Evolutionary conservation across 2,329 filamentous ascomycete species (phyloP), one percentile per base, ranked within the genome.

Genomic region (Aspergillus texensis): DNA sequence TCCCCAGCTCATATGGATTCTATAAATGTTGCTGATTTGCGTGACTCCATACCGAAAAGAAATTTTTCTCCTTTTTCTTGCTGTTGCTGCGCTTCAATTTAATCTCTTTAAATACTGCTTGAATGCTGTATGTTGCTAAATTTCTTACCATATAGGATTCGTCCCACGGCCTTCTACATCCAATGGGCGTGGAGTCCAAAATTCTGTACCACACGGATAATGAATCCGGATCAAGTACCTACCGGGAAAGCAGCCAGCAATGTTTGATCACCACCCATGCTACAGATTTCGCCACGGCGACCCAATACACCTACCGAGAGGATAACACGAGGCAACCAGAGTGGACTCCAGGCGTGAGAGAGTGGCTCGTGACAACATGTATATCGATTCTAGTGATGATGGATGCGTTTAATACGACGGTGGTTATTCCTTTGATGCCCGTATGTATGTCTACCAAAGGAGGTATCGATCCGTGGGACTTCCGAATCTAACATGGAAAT

Each of bases 381-480:
- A 72, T 84, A 32, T 75, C 78, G 28, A 65, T 83, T 34, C 71
- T 83, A 46, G 80, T 81, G 6, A 77, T 84, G 68, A 81, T 84
- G 75, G 83, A 84, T 46, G 78, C 80, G 4, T 78, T 85, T 45
- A 81, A 85, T 67, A 78, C 80, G 12, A 83, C 82, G 0, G 79
- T 84, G 36, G 70, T 84, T 48, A 81, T 82, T 8, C 75, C 82
- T 9, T 74, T 80, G 0, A 66, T 84, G 43, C 79, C 83, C 16
- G 80, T 82, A 72, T 57, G 75, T 71, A 53, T 53, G 39, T 46
- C 48, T 58, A 36, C 45, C 24, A 2, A 28, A 61, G 39, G 9
- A n/a, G 3, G 30, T 4, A 36, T 43, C 4, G 4, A 19, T 14
- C 26, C 8, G 4, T 30, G 34, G 9, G 6, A 4, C 26, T 26